Evolutionary conservation across 257 asterid genomes (phyloP), one percentile per base, ranked within the genome.

Genomic region (Capsicum baccatum): DNA sequence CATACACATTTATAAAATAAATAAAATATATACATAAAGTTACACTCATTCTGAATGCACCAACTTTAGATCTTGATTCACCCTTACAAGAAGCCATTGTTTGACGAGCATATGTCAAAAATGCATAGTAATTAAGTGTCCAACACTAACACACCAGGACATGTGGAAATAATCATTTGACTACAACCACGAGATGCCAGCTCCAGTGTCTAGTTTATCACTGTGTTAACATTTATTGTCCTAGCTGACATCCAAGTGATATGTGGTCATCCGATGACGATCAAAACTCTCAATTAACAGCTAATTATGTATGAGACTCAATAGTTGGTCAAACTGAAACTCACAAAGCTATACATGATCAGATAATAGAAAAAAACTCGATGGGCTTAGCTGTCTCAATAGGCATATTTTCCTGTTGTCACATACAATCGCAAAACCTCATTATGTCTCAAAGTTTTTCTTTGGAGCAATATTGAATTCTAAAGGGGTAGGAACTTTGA

Each of bases 161-260:
- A 76, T 21, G 64, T 76, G 64, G 19, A 39, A 76, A 76, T 26
- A 76, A 26, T 4, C 39, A 76, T 76, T 76, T 76, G 64, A 76
- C 81, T 13, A 21, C 63, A 50, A 21, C 47, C 47, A 52, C 62
- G n/a, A 76, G 8, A 76, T 52, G 47, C 63, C 64, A 76, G 63
- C 81, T 76, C 54, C 15, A 13, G 14, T 21, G 64, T 8, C 63
- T 76, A 4, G 21, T 76, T 76, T 26, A 26, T 76, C 52, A 26
- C 33, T 26, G 33, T 26, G 26, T 8, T 14, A 52, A 74, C 47
- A 74, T 74, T 21, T 21, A 50, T 73, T 52, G 8, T 16, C 60
- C 26, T 82, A 54, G 12, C 19, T 55, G n/a, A 42, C 39, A 37
- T 54, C 56, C 84, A 16, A 74, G 63, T 8, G 48, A 76, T 26